These are phyloP conservation scores for Debaryomyces hansenii DNA, from an alignment of 805 yeast genomes.

Conservation along the genomic window DNA sequence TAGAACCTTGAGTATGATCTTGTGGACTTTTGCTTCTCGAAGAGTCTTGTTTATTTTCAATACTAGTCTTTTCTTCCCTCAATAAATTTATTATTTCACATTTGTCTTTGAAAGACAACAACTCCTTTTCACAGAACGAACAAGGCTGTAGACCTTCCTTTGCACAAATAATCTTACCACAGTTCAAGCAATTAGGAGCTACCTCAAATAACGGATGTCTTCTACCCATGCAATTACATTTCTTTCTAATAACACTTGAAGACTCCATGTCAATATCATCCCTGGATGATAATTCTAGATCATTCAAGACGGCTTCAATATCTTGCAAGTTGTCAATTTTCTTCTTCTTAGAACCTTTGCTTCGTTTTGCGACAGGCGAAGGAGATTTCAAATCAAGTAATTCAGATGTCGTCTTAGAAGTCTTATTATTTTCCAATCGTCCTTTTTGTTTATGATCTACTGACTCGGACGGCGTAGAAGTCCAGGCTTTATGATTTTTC, in stretches of 20 bases:
- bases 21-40: conserved; percentile 13
- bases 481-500: conserved; percentile 2
- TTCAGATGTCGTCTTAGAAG: conserved; percentile 38
- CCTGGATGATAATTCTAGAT: conserved; percentile 39
- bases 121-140: conserved; percentile 70
- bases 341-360: conserved; percentile 37
- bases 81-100: conserved; percentile 54
- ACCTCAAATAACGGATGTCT: conserved; percentile 85
- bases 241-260: conserved; percentile 18
- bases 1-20: conserved; percentile 6
- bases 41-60: conserved; percentile 25
- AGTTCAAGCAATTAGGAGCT: conserved; percentile 90
- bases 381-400: conserved; percentile 38
- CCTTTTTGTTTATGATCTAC: conserved; percentile 1
- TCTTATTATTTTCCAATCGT: conserved; percentile 8
- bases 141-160: conserved; percentile 93
- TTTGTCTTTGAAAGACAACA: conserved; percentile 65
- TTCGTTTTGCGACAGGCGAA: conserved; percentile 19
- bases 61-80: conserved; percentile 50
- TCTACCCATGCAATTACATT: conserved; percentile 83
- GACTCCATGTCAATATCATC: conserved; percentile 5
- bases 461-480: conserved; percentile 6
- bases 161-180: conserved; percentile 91
- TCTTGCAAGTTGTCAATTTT: conserved; percentile 61
- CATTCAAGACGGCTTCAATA: conserved; percentile 59